Percentiles rank a stretch among this genome's conserved stretches.
phyloP scores from a whole-genome alignment of 2,329 filamentous ascomycete species.

The Aspergillus carbonarius region DNA sequence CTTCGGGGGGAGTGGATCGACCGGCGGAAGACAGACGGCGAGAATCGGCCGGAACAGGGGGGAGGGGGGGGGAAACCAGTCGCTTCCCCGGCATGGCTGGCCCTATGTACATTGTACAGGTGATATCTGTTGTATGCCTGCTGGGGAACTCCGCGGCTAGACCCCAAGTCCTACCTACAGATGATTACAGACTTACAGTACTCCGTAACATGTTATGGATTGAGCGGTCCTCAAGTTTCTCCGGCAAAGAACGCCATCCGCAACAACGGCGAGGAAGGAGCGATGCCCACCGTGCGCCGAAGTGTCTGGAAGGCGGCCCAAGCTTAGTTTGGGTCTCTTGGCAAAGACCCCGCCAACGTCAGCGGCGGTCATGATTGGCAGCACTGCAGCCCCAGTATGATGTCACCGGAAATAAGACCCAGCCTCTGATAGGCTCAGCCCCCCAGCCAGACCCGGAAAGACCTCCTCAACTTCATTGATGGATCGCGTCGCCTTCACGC shows the following conservation, averaged over 20 bases:
- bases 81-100: background rate
- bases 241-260: no score
- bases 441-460: constrained; percentile 6
- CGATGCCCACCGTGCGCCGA: background rate
- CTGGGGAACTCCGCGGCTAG: background rate
- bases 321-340: constrained; percentile 11
- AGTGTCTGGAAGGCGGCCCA: constrained; percentile 16
- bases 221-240: no score
- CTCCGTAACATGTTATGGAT: no score
- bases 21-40: background rate
- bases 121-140: no score
- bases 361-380: constrained; percentile 18
- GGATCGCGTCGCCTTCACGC: constrained; percentile 1
- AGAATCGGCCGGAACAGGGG: constrained; percentile 1
- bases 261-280: background rate
- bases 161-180: no score
- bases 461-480: constrained; percentile 7
- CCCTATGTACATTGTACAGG: no score
- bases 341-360: constrained; percentile 14
- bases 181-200: no score
- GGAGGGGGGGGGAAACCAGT: background rate
- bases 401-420: constrained; percentile 1
- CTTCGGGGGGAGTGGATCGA: background rate
- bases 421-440: constrained; percentile 1
- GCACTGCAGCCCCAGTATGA: constrained; percentile 7